Base-by-base conservation (phyloP, 129 eudicot genomes). In the Helianthus tuberosus region DNA sequence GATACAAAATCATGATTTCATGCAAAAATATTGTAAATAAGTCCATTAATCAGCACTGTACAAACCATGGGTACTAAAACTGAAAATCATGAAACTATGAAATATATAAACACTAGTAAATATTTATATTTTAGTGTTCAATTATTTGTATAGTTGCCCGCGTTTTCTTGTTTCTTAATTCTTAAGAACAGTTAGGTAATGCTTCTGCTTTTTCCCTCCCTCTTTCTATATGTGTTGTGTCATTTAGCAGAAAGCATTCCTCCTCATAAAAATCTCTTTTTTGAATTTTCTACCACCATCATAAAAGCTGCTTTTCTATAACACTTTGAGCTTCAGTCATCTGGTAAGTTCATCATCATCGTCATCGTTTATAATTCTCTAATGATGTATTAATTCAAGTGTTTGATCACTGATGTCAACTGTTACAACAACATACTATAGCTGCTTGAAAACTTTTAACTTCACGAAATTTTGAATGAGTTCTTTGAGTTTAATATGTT, bases 131-230 rank as follows among this genome's bases (percentile, higher is more conserved):
- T 52, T 63, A 71, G 73, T 15, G 3, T 9, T 50, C 25, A 69
- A 70, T 77, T 52, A 61, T 62, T 77, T 78, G 73, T n/a, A 64
- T 41, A 20, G 39, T 61, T 78, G 51, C 77, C 82, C 82, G 82
- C 82, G 77, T 78, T 78, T 78, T 64, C 82, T 78, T 78, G 68
- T 72, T 72, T 77, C 72, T 78, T 78, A 78, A 78, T 72, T 73
- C 72, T 78, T 78, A 78, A 78, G 82, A 47, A 29, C 61, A 43
- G 58, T 71, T 41, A 10, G 82, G 17, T 71, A 78, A 72, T 71
- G 82, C 74, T 64, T 78, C 59, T 63, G 71, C 76, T 61, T 77
- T 68, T 14, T 25, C 60, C 58, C 74, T 60, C 65, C 25, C 47
- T 49, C 20, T 20, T 51, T 76, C 23, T 76, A 8, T 62, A 23